Evolutionary conservation across 225 moss, liverwort and hornwort genomes (phyloP), one percentile per base, ranked within the genome.

Genomic region (Antitrichia curtipendula): DNA sequence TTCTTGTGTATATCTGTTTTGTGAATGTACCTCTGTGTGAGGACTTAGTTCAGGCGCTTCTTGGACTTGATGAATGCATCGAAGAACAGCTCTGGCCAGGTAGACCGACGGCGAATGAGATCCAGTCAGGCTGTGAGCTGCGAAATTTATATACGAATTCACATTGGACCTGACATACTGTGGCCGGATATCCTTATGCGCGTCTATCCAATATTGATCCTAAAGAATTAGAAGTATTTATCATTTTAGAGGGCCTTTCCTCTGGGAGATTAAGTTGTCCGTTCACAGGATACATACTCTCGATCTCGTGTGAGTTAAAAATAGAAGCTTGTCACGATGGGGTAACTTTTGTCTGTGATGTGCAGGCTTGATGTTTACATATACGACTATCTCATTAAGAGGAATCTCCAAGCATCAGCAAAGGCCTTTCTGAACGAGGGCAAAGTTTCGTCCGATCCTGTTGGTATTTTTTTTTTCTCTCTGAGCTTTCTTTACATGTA

Each of bases 321-420:
- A 14, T 32, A 59, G 65, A 38, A 57, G 11, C 61, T 78, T 82
- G 22, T 66, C 50, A 45, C 41, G 80, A 86, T 83, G 88, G 25
- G 27, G 54, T 45, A 79, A 52, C 16, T 20, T 41, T 70, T 81
- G 77, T 23, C 50, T 90, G 24, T 92, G 60, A 58, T 87, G 54
- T 82, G 89, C 95, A 99, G 98, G 98, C 93, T 99, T 91, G 98
- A 99, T 91, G 98, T 99, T 80, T 99, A 99, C 80, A 99, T 99
- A 84, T 97, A 99, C 87, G 98, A 99, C 89, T 99, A 99, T 88
- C 95, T 99, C 34, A 93, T 95, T 86, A 99, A 99, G 91, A 93
- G 96, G 86, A 99, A 99, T 93, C 95, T 99, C 66, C 97, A 96
- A 86, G 94, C 93, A 56, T 99, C 98, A 47, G 97, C 98, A 12